Percentiles rank a stretch among this genome's conserved stretches.
These are phyloP conservation scores for Lecanicillium sp. DNA, from an alignment of 2,329 filamentous ascomycete genomes.

Conservation along the genomic window DNA sequence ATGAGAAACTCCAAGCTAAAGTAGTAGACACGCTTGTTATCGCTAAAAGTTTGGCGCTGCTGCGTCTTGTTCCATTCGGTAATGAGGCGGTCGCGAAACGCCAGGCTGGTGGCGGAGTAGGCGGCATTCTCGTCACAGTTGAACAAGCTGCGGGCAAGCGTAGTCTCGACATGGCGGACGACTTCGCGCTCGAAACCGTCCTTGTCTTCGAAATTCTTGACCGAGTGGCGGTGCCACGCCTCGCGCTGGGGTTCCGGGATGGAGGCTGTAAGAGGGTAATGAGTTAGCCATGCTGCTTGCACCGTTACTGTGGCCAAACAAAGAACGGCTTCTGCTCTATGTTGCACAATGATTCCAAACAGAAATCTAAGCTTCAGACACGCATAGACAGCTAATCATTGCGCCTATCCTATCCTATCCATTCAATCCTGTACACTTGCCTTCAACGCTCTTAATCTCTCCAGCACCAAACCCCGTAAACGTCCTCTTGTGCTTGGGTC, in stretches of 20 bases:
- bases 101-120: conserved; percentile 83
- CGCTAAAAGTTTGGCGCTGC: conserved; percentile 84
- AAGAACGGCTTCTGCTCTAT: too few species aligned
- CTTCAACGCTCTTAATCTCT: conserved; percentile 92
- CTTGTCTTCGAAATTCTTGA: conserved; percentile 63
- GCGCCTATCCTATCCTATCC: too few species aligned
- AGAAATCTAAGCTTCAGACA: too few species aligned
- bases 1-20: conserved; percentile 96
- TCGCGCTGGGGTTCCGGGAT: conserved; percentile 85
- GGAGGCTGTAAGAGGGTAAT: conserved; percentile 39
- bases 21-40: conserved; percentile 94
- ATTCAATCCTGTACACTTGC: conserved; percentile 33
- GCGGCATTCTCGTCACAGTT: conserved; percentile 95
- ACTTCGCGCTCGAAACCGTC: conserved; percentile 83
- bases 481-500: conserved; percentile 96
- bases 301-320: not conserved
- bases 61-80: conserved; percentile 98
- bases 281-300: too few species aligned
- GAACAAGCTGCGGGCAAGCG: conserved; percentile 89
- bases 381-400: too few species aligned
- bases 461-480: conserved; percentile 83
- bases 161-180: conserved; percentile 93
- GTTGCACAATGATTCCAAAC: too few species aligned
- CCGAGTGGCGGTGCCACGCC: conserved; percentile 61
- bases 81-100: conserved; percentile 86